Evolutionary conservation across 768 basidiomycete genomes (phyloP), one percentile per base, ranked within the genome.

Genomic region (Hygrophorus pudorinus): DNA sequence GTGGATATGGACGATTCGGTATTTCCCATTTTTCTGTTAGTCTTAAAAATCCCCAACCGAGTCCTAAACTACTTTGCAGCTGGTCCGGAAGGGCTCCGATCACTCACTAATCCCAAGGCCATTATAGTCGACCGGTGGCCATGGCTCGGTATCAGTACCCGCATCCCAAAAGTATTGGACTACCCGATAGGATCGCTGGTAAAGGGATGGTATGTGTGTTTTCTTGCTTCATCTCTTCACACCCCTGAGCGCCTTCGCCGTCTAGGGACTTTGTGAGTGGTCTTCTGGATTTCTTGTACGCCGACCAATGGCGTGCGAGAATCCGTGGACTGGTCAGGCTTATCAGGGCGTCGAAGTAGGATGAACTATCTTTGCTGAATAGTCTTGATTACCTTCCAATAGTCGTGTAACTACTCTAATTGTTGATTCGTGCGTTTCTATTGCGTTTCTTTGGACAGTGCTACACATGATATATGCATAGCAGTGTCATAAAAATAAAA

Each of bases 1-100:
- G 86, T 41, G 94, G 94, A 32, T 93, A 94, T 57, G 94, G 92
- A 5, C 78, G 96, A 48, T 96, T 99, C 53, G 88, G 89, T 82
- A 48, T 45, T 18, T 16, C 21, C 10, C 29, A 31, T 16, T 28
- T 24, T 35, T 50, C 18, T 11, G 24, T 16, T 34, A 13, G 7
- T 32, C 39, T 24, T 36, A 38, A 44, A 38, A 35, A 47, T 45
- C 44, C 42, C 49, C 17, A 56, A 30, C 52, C 13, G 16, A 44
- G 27, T 33, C 35, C n/a, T n/a, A n/a, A n/a, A n/a, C n/a, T n/a
- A n/a, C 30, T 47, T 37, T n/a, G 14, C 49, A 89, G 90, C 85
- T 51, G 96, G 96, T 18, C 83, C 88, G 1, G 96, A 99, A 66
- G 96, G 96, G 31, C 71, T 99, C 33, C 79, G 91, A 20, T 70